These are phyloP conservation scores for Amanita molliuscula DNA, from an alignment of 768 basidiomycete genomes.

Conservation along the genomic window DNA sequence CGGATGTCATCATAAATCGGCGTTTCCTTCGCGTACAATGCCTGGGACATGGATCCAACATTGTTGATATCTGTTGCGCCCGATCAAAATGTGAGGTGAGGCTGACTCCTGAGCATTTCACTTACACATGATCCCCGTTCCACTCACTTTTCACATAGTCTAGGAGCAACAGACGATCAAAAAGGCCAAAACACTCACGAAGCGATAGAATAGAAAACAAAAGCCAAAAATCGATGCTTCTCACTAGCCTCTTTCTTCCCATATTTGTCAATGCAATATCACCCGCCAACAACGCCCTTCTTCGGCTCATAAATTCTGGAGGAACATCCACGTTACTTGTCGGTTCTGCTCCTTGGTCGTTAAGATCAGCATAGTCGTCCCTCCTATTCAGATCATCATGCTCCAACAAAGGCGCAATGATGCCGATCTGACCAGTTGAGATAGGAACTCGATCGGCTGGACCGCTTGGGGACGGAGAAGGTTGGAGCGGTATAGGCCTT, in stretches of 20 bases:
- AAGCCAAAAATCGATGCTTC: conserved; percentile 53
- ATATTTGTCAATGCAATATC: conserved; percentile 35
- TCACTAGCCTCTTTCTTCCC: conserved; percentile 40
- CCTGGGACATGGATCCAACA: conserved; percentile 71
- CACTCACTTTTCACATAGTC: conserved; percentile 41
- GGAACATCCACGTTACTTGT: not conserved
- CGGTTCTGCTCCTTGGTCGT: not conserved
- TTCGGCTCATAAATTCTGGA: not conserved
- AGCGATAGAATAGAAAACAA: conserved; percentile 47
- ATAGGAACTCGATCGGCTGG: not conserved
- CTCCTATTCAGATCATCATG: conserved; percentile 1
- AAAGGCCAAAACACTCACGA: conserved; percentile 28
- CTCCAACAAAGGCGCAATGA: conserved; percentile 1
- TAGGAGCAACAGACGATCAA: conserved; percentile 4
- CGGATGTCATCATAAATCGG: conserved; percentile 54
- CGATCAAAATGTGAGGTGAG: not conserved
- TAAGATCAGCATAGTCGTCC: not conserved
- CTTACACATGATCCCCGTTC: conserved; percentile 78
- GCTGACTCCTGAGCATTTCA: conserved; percentile 8
- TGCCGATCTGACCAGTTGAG: not conserved
- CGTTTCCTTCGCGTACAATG: conserved; percentile 34
- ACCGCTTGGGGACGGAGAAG: not conserved
- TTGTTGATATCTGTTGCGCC: conserved; percentile 66
- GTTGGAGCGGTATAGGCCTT: conserved; percentile 52
- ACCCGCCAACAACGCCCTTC: conserved; percentile 3